Percentiles rank a stretch among this genome's conserved stretches.
Conservation (phyloP, 2,329 filamentous ascomycete species). For the Alternaria alternata region DNA sequence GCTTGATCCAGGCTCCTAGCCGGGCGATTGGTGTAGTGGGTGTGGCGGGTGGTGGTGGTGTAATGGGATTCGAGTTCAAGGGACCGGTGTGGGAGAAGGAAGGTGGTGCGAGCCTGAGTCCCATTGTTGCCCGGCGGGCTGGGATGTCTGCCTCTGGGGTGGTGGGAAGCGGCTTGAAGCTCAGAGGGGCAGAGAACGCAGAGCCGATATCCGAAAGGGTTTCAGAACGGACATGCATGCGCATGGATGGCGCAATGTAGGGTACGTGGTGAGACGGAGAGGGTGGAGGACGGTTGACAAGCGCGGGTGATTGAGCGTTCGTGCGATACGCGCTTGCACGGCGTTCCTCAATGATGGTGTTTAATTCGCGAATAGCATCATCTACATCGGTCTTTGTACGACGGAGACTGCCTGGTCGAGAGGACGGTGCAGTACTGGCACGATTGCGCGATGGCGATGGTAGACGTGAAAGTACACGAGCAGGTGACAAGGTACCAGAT, state of each 20-base stretch:
- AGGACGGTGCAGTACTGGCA: constrained; percentile 46
- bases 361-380: constrained; percentile 57
- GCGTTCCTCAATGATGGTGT: constrained; percentile 59
- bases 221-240: constrained; percentile 56
- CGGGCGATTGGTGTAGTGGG: constrained; percentile 46
- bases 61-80: constrained; percentile 48
- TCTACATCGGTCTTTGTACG: constrained; percentile 53
- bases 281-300: constrained; percentile 39
- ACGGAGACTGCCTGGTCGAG: constrained; percentile 48
- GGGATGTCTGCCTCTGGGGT: constrained; percentile 19
- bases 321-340: constrained; percentile 50
- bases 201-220: constrained; percentile 60
- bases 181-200: constrained; percentile 54
- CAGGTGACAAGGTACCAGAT: constrained; percentile 31
- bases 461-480: constrained; percentile 39
- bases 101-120: constrained; percentile 38
- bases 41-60: constrained; percentile 42
- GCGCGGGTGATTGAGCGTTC: constrained; percentile 35
- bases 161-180: constrained; percentile 36
- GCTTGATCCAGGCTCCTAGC: constrained; percentile 48
- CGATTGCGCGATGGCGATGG: constrained; percentile 47
- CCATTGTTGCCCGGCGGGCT: constrained; percentile 25
- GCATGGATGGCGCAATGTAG: constrained; percentile 57
- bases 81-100: constrained; percentile 34
- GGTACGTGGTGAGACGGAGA: constrained; percentile 54